phyloP scores from a whole-genome alignment of 306 rosid species.

The Castanea mollissima region DNA sequence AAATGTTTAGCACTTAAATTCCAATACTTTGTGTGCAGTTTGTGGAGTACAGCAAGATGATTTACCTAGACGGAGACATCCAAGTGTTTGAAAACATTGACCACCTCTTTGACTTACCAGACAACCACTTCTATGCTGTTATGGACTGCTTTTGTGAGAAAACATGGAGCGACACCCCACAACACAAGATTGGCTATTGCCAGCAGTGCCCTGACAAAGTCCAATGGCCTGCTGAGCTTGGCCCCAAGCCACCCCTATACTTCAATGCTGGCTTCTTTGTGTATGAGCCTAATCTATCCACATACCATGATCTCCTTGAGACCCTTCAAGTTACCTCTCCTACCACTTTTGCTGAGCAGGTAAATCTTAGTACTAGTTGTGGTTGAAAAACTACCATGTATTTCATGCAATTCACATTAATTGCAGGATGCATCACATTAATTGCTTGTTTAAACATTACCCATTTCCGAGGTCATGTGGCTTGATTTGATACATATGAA shows the following conservation, averaged over 20 bases:
- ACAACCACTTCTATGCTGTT: neutral
- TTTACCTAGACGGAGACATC: neutral
- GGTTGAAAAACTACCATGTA: no score
- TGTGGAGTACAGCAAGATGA: neutral
- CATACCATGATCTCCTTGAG: neutral
- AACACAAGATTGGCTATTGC: neutral
- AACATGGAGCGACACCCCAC: no score
- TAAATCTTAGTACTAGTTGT: neutral
- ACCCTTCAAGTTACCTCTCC: neutral
- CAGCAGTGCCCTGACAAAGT: conserved; percentile 1
- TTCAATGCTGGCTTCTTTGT: conserved; percentile 1
- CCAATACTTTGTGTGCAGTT: no score
- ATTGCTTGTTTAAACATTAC: no score
- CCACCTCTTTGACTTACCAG: neutral
- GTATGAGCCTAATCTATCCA: neutral
- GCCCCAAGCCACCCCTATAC: neutral
- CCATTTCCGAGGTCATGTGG: no score
- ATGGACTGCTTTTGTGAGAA: neutral
- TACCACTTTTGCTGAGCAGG: neutral
- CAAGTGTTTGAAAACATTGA: neutral
- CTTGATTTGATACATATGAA: no score
- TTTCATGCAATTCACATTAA: no score
- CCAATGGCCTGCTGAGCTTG: neutral
- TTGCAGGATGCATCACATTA: no score
- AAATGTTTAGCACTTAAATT: no score